phyloP scores from a whole-genome alignment of 2,329 filamentous ascomycete species.

The Fusarium nodosum region DNA sequence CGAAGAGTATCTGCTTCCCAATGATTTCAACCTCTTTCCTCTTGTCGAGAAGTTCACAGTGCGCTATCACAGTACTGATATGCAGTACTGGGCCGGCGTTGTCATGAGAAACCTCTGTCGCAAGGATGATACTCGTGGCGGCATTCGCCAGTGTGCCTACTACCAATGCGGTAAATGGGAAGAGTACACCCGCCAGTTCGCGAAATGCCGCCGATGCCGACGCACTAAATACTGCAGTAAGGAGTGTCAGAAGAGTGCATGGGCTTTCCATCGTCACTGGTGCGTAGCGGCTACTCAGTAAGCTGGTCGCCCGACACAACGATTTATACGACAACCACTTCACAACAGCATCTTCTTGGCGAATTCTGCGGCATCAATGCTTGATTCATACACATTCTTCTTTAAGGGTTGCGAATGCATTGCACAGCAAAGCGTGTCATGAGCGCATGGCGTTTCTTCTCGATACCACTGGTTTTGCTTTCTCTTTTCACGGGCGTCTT shows the following conservation, averaged over 20 bases:
- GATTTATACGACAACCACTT: slow-evolving; percentile 40
- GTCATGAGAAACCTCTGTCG: slow-evolving; percentile 99
- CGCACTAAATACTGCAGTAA: slow-evolving; percentile 99
- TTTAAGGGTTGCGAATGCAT: slow-evolving; percentile 55
- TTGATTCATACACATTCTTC: slow-evolving; percentile 52
- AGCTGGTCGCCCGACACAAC: slow-evolving; percentile 24
- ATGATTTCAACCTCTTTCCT: slow-evolving; percentile 98
- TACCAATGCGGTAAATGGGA: slow-evolving; percentile 99
- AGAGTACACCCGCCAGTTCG: slow-evolving; percentile 95
- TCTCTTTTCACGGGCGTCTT: slow-evolving; percentile 48
- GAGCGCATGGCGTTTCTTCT: slow-evolving; percentile 59
- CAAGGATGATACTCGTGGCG: slow-evolving; percentile 94
- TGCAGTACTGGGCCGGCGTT: slow-evolving; percentile 99
- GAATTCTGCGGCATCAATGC: slow-evolving; percentile 47
- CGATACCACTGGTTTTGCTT: slow-evolving; percentile 59
- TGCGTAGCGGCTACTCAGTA: slow-evolving; percentile 81
- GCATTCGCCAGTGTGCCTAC: slow-evolving; percentile 96
- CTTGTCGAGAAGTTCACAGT: slow-evolving; percentile 98
- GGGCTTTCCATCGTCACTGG: slow-evolving; percentile 99
- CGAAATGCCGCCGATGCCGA: slow-evolving; percentile 95
- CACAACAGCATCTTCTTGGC: slow-evolving; percentile 47
- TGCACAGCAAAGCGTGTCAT: slow-evolving; percentile 59
- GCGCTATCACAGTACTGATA: slow-evolving; percentile 92
- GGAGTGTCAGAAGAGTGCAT: slow-evolving; percentile 98
- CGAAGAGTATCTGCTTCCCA: slow-evolving; percentile 90